A percentile compares a stretch with the other conserved stretches of the same genome.
Evolutionary conservation across 2,329 filamentous ascomycete species (phyloP).

Genomic region (Lecanicillium sp.): DNA sequence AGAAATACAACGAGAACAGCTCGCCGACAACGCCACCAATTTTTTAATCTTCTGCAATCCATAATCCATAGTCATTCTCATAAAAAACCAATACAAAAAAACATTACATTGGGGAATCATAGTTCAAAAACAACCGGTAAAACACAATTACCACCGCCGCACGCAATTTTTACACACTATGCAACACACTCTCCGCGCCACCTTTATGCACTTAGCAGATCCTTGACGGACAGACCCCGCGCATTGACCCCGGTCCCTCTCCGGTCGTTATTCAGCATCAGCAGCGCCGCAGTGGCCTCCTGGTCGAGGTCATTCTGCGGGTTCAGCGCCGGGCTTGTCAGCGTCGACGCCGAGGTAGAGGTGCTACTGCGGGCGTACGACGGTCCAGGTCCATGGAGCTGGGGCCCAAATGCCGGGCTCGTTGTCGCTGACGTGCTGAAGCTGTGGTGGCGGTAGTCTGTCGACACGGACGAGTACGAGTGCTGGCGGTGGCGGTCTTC

Average conservation of each 20-base stretch:
- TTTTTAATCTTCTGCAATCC: not conserved
- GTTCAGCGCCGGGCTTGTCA: conserved; percentile 50
- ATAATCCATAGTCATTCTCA: no score
- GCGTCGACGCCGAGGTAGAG: conserved; percentile 40
- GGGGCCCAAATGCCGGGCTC: conserved; percentile 52
- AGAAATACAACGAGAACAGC: no score
- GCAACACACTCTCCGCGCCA: no score
- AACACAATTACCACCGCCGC: not conserved
- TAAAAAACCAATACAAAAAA: no score
- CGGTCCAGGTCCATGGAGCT: conserved; percentile 19
- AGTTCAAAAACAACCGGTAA: not conserved
- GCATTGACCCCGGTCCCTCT: conserved; percentile 36
- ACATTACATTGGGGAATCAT: no score
- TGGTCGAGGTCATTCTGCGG: conserved; percentile 57
- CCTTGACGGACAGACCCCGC: conserved; percentile 46
- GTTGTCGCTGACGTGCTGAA: conserved; percentile 40
- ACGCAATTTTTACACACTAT: conserved; percentile 25
- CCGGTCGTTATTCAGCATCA: conserved; percentile 82
- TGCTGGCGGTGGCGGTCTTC: conserved; percentile 37
- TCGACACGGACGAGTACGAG: conserved; percentile 47
- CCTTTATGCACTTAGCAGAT: conserved; percentile 43
- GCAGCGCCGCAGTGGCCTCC: conserved; percentile 74
- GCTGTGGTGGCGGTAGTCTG: conserved; percentile 43
- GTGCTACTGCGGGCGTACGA: conserved; percentile 31
- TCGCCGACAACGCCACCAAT: not conserved